Evolutionary conservation across 2,329 filamentous ascomycete species (phyloP).

Genomic region (Colletotrichum neosansevieriae): DNA sequence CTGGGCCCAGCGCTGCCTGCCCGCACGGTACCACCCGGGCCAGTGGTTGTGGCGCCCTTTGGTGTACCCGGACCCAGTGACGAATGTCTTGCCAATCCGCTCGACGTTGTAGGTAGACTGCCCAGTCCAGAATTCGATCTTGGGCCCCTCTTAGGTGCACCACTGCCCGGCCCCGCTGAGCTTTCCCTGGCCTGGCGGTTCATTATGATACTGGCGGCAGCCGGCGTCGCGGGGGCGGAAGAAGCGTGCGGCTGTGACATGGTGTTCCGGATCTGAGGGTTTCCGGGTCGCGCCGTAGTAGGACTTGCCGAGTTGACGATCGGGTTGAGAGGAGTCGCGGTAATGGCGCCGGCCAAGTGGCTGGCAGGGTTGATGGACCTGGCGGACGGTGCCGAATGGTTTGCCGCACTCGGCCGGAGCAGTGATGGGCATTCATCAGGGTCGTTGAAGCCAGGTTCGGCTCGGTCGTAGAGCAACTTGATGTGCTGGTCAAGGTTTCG

Average conservation of each 20-base stretch:
- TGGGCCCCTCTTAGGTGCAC: constrained; percentile 64
- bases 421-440: constrained; percentile 74
- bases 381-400: constrained; percentile 56
- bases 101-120: constrained; percentile 64
- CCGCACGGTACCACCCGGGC: constrained; percentile 53
- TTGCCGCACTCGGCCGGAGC: constrained; percentile 68
- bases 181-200: constrained; percentile 67
- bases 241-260: constrained; percentile 65
- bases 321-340: constrained; percentile 51
- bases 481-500: constrained; percentile 73
- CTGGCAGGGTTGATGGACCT: constrained; percentile 59
- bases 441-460: constrained; percentile 71
- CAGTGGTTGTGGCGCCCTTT: constrained; percentile 55
- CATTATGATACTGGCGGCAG: constrained; percentile 70
- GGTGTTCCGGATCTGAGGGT: constrained; percentile 62
- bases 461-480: constrained; percentile 71
- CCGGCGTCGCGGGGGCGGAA: constrained; percentile 71
- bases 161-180: constrained; percentile 67
- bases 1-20: constrained; percentile 73
- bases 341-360: constrained; percentile 49
- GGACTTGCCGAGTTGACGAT: constrained; percentile 57
- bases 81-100: constrained; percentile 71
- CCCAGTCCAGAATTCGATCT: constrained; percentile 62
- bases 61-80: constrained; percentile 74
- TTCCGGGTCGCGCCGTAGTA: constrained; percentile 55